phyloP scores from a whole-genome alignment of 768 basidiomycete species.

The Serendipita sp. region DNA sequence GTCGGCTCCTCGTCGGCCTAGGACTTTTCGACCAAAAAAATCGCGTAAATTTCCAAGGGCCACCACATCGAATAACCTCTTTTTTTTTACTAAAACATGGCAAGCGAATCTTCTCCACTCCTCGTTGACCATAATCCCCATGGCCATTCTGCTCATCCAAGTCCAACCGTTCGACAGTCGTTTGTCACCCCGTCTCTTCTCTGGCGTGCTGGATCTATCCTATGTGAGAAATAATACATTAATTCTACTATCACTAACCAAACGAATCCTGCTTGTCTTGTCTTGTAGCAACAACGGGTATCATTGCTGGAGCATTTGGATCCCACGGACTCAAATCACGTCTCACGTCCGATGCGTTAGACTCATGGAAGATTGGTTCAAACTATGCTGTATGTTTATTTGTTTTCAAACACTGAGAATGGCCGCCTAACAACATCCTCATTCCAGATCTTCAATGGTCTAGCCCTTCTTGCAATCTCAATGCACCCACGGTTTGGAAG shows the following conservation, averaged over 20 bases:
- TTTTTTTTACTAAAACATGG: no score
- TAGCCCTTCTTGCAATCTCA: constrained; percentile 46
- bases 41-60: not conserved
- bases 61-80: no score
- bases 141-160: not conserved
- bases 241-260: not conserved
- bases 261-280: not conserved
- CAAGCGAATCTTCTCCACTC: not conserved
- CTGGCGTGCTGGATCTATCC: constrained; percentile 11
- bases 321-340: constrained; percentile 41
- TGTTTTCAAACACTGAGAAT: not conserved
- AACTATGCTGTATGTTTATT: constrained; percentile 39
- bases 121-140: not conserved
- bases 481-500: constrained; percentile 42
- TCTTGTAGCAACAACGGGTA: constrained; percentile 29
- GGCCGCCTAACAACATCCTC: no score
- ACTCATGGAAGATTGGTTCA: constrained; percentile 48
- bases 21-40: not conserved
- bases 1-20: not conserved
- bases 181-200: constrained; percentile 9
- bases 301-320: constrained; percentile 53
- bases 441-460: constrained; percentile 55
- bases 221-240: not conserved
- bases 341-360: constrained; percentile 35
- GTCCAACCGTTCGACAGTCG: not conserved